Evolutionary conservation across 495 filamentous ascomycete species (phyloP), one percentile per base, ranked within the genome.

Genomic region (Aspergillus conjunctus): DNA sequence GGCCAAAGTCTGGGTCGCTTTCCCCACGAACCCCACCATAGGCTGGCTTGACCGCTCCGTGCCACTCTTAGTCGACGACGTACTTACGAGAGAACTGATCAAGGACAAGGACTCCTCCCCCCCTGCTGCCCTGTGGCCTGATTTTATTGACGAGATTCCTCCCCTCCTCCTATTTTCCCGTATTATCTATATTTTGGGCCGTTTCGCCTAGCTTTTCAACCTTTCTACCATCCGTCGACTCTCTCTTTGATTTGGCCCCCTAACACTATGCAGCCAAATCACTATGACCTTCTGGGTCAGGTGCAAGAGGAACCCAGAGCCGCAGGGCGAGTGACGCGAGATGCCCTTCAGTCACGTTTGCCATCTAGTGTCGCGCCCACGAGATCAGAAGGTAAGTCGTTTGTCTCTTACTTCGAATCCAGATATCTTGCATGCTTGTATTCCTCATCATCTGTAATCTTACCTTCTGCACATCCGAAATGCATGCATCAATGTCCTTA

Each of bases 371-470:
- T 63, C 46, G 64, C 55, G 11, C 65, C 73, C 70, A 75, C 76
- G 70, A 76, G 78, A 74, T 79, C 78, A 66, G 78, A 80, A 72
- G 78, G 78, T 80, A 72, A 58, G 73, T 71, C 48, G 56, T 54
- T 30, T 46, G 44, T 58, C 49, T 64, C 54, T 66, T 64, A 67
- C 56, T 67, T 41, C 33, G 54, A 45, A 58, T 48, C 39, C 39
- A 44, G 45, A 62, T 64, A 68, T 62, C 45, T 63, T 63, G 48
- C 44, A 41, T 64, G 46, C 52, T 56, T 53, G 65, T 56, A 48
- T 34, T 57, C 52, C 61, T 62, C 10, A 20, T 20, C 12, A 51
- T 58, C 39, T 58, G 53, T 53, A 54, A 34, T 21, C 20, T 11
- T 48, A 11, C 54, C 22, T 52, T 51, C 39, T 44, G 34, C 39